A percentile compares a stretch with the other conserved stretches of the same genome.
Conservation (phyloP, 345 rosid genomes). For the Arabis hirsuta region DNA sequence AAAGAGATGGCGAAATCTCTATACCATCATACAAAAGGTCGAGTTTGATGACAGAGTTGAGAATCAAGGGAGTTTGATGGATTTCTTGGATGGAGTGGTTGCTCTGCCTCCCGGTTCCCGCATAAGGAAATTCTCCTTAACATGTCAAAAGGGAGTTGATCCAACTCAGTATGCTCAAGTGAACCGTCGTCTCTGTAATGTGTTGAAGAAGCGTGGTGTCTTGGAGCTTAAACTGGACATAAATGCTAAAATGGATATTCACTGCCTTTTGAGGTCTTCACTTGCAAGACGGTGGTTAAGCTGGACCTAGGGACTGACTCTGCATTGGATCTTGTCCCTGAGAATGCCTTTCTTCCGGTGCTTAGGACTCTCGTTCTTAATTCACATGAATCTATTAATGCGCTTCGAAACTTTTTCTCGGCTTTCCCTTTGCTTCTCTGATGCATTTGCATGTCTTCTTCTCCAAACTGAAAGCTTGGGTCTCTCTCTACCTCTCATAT, state of each 20-base stretch:
- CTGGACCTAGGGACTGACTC: background rate
- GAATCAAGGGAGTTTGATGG: background rate
- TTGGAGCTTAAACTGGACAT: no score
- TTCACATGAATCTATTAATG: no score
- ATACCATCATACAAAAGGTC: background rate
- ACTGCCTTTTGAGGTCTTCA: background rate
- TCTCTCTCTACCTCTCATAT: background rate
- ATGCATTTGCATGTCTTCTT: background rate
- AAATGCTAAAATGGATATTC: background rate
- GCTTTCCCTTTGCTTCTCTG: background rate
- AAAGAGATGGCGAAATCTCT: constrained; percentile 5
- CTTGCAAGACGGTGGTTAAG: background rate
- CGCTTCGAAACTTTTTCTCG: no score
- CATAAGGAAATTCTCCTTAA: background rate
- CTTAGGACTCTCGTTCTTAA: no score
- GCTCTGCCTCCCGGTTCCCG: background rate
- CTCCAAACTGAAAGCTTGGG: background rate
- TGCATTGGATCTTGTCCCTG: no score
- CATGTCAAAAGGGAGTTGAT: no score
- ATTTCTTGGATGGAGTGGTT: background rate
- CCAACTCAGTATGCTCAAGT: no score
- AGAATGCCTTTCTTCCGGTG: no score
- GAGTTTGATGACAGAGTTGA: background rate
- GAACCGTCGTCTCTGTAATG: no score
- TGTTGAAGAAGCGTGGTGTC: no score